A percentile compares a stretch with the other conserved stretches of the same genome.
Conservation (phyloP, 768 basidiomycete species). For the Russula griseocarnosa region DNA sequence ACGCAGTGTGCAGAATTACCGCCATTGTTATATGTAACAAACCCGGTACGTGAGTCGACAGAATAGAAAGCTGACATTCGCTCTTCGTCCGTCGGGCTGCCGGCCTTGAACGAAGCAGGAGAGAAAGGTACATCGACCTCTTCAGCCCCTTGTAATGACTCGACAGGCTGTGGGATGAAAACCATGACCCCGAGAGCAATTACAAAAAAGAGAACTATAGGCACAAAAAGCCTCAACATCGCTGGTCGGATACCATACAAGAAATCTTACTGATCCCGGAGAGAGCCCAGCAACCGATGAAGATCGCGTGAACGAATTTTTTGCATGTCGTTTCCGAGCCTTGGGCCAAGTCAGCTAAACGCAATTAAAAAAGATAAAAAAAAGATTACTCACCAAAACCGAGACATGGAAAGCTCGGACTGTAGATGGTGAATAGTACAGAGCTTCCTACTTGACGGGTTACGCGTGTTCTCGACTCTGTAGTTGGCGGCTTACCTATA, state of each 20-base stretch:
- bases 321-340: constrained; percentile 9
- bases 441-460: constrained; percentile 11
- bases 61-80: constrained; percentile 3
- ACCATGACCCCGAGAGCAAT: constrained; percentile 18
- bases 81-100: neutral
- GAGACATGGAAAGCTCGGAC: constrained; percentile 14
- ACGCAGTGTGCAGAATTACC: neutral
- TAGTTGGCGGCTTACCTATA: constrained; percentile 11
- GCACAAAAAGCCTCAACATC: neutral
- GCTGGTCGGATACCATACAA: neutral
- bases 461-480: neutral
- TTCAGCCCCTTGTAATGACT: neutral
- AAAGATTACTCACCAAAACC: constrained; percentile 11
- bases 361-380: neutral
- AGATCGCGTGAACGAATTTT: constrained; percentile 1
- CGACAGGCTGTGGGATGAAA: constrained; percentile 17
- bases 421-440: constrained; percentile 13
- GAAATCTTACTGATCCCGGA: constrained; percentile 14
- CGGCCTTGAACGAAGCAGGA: constrained; percentile 12
- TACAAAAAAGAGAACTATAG: constrained; percentile 16
- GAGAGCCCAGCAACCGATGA: constrained; percentile 21
- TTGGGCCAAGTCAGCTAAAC: neutral
- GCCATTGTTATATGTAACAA: neutral
- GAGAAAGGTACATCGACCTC: neutral
- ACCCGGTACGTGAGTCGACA: constrained; percentile 14